Evolutionary conservation across 257 asterid species (phyloP).

Genomic region (Fraxinus cuspidata): DNA sequence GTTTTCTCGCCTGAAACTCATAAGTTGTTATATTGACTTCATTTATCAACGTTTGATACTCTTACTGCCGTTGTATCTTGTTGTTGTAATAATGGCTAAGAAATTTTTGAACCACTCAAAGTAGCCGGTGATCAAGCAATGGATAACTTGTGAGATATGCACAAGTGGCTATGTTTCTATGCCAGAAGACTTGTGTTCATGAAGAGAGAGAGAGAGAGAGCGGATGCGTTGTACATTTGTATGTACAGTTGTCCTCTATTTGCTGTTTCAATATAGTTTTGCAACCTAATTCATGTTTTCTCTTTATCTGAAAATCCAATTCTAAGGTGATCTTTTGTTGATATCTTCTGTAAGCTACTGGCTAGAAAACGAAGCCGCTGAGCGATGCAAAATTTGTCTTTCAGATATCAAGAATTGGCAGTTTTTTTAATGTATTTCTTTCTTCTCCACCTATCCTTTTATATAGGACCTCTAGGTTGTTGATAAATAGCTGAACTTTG

Average conservation of each 20-base stretch:
- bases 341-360: neutral
- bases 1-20: neutral
- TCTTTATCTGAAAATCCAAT: too few species aligned
- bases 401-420: neutral
- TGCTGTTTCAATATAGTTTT: too few species aligned
- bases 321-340: too few species aligned
- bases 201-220: too few species aligned
- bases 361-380: neutral
- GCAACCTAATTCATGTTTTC: too few species aligned
- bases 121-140: neutral
- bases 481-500: neutral
- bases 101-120: neutral
- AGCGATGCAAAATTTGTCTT: neutral
- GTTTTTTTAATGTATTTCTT: neutral
- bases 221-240: too few species aligned
- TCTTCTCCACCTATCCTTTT: neutral
- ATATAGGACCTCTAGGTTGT: neutral
- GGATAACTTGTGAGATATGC: neutral
- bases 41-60: neutral
- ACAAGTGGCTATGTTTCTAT: too few species aligned
- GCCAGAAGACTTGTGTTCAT: too few species aligned
- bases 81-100: neutral
- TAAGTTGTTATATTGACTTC: neutral
- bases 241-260: too few species aligned
- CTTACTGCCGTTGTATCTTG: neutral